Evolutionary conservation across 306 rosid species (phyloP).

Genomic region (Oxytropis ochrocephala): DNA sequence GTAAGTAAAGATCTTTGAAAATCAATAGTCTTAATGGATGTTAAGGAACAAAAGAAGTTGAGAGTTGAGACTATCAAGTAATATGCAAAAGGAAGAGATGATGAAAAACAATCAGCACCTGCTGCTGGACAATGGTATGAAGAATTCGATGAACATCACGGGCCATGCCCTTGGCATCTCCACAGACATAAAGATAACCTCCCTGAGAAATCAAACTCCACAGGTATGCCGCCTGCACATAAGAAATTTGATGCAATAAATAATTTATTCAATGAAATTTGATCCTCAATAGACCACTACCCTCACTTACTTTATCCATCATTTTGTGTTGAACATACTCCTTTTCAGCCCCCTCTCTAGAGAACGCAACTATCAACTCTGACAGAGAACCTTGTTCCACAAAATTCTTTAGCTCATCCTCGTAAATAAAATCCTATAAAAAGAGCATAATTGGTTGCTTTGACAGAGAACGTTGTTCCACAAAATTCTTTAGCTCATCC

Average conservation of each 20-base stretch:
- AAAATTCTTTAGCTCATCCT: constrained; percentile 76
- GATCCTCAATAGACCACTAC: neutral
- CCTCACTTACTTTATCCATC: constrained; percentile 58
- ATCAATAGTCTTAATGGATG: constrained; percentile 4
- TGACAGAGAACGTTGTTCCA: constrained; percentile 52
- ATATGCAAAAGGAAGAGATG: neutral
- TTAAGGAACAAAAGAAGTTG: neutral
- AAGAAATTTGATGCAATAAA: constrained; percentile 16
- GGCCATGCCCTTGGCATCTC: constrained; percentile 98
- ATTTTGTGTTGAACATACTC: constrained; percentile 91
- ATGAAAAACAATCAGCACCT: constrained; percentile 38
- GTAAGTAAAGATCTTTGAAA: neutral
- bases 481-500: constrained; percentile 73
- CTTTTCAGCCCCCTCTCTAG: constrained; percentile 75
- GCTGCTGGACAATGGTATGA: constrained; percentile 69
- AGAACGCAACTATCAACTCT: constrained; percentile 79
- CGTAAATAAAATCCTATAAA: constrained; percentile 82
- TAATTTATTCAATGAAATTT: constrained; percentile 12
- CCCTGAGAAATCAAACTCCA: constrained; percentile 78
- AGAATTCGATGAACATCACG: constrained; percentile 81
- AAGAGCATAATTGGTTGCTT: constrained; percentile 13
- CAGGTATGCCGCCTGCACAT: constrained; percentile 50
- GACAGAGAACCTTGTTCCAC: constrained; percentile 62
- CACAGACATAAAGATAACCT: constrained; percentile 84
- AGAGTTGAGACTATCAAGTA: neutral